phyloP scores from a whole-genome alignment of 176 grass and related monocot genomes.

The Avena sativa region DNA sequence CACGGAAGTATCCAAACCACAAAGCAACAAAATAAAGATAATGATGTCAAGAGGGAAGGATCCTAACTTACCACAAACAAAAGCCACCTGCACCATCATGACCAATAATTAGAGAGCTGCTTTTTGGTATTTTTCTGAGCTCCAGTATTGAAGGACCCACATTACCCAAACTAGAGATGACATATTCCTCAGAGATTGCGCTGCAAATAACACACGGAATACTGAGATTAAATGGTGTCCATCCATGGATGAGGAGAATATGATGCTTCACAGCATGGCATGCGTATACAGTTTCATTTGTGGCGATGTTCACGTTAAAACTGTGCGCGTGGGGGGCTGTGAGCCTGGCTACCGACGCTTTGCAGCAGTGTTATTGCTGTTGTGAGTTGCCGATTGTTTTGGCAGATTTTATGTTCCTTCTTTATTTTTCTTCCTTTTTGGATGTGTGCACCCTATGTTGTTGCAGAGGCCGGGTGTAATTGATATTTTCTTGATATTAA shows the following conservation, averaged over 20 bases:
- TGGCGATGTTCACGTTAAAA: no score
- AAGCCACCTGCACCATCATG: constrained; percentile 82
- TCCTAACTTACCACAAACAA: constrained; percentile 78
- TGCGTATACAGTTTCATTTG: no score
- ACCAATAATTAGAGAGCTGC: constrained; percentile 63
- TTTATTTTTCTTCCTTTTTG: no score
- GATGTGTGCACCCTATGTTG: no score
- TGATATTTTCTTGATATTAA: no score
- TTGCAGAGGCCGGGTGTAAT: no score
- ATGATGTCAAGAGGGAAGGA: constrained; percentile 23
- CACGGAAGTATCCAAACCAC: not conserved
- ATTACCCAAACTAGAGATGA: constrained; percentile 62
- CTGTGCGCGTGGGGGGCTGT: no score
- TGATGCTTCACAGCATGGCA: no score
- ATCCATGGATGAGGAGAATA: not conserved
- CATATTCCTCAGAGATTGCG: constrained; percentile 65
- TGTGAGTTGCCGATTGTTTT: no score
- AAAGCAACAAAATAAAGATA: constrained; percentile 28
- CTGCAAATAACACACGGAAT: constrained; percentile 55
- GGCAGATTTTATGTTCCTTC: no score
- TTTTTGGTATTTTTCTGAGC: constrained; percentile 73
- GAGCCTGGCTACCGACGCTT: no score
- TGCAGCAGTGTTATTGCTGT: no score
- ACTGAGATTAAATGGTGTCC: not conserved
- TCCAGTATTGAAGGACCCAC: constrained; percentile 62